Conservation (phyloP, 805 yeast genomes). For the Alloascoidea hylecoeti region DNA sequence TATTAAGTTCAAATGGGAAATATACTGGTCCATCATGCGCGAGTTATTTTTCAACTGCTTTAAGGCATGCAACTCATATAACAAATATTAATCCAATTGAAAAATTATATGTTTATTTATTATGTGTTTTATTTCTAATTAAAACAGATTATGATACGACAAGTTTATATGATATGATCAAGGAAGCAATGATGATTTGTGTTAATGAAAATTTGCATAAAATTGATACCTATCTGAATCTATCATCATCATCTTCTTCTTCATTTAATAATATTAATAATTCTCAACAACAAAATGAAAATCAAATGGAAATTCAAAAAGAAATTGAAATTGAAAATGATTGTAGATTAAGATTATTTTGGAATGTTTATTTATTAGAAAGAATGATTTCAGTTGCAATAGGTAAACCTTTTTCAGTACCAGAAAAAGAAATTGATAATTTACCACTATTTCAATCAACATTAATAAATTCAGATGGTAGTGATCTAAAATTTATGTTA, state of each 20-base stretch:
- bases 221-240: background rate
- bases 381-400: conserved; percentile 49
- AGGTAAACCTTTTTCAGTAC: conserved; percentile 40
- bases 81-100: background rate
- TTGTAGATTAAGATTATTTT: conserved; percentile 38
- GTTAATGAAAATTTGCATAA: background rate
- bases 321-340: too few relatives aligned
- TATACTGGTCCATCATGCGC: background rate
- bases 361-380: conserved; percentile 52
- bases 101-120: background rate
- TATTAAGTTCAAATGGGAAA: background rate
- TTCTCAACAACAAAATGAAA: too few relatives aligned
- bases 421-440: conserved; percentile 30
- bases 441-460: conserved; percentile 29
- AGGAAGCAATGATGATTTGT: conserved; percentile 1
- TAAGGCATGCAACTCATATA: conserved; percentile 1
- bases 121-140: background rate
- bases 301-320: too few relatives aligned
- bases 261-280: too few relatives aligned
- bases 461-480: conserved; percentile 9
- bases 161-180: background rate
- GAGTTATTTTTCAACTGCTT: background rate
- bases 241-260: too few relatives aligned
- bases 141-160: conserved; percentile 1
- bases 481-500: conserved; percentile 30